Base-by-base conservation (phyloP, 768 basidiomycete species). In the Tylopilus rubrobrunneus region DNA sequence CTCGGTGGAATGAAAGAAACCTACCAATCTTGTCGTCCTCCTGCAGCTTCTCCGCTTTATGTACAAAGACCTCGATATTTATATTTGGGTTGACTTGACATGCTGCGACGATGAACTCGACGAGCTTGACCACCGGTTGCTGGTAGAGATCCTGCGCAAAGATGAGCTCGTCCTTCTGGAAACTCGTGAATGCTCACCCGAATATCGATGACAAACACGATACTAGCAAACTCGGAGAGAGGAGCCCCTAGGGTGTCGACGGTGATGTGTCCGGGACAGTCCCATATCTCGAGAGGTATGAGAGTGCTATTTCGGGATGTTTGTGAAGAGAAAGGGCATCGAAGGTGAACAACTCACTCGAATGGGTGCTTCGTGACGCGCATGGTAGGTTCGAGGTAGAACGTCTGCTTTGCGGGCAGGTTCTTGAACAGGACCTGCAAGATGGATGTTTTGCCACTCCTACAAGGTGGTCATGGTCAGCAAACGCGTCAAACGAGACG, bases 121-220 rank as follows among this genome's bases (percentile, higher is more conserved):
- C 85, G 48, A 95, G 83, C 58, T 85, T 87, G 41, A 83, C 78
- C 55, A 97, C 87, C 11, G 92, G 84, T 60, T 89, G 85, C 62
- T 89, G 86, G 69, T 92, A 92, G 27, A 89, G 74, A 65, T 93
- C 88, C 89, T 92, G 63, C 11, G 33, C 43, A 5, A 33, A 14
- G 31, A 45, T 64, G 47, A 59, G 49, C 12, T 11, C 8, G 44
- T n/a, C 39, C 48, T n/a, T 33, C 15, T 25, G 40, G 7, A 1
- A 1, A 19, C 36, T 2, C 39, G 31, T 34, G 21, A 3, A 31
- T 15, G 15, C 85, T 62, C 63, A 92, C 93, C 71, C 93, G 87
- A 51, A 97, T 95, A 64, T 98, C 96, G 59, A 98, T 89, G 27
- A 98, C 92, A 60, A 94, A 98, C 50, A 98, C 84, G 62, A 98